These are phyloP conservation scores for Ascochyta clinopodiicola DNA, from an alignment of 2,329 filamentous ascomycete species.

Conservation along the genomic window DNA sequence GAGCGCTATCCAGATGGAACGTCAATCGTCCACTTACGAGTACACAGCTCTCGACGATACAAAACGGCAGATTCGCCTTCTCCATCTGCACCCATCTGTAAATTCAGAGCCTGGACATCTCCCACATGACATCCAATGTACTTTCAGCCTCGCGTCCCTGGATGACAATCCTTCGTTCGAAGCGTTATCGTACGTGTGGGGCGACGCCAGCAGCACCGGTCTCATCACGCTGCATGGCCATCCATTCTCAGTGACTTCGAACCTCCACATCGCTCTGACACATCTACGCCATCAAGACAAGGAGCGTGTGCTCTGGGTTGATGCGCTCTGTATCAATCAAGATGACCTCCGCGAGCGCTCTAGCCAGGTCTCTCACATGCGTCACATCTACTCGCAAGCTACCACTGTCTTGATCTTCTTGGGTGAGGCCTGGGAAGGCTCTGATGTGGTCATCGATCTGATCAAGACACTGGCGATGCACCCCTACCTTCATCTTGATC, in stretches of 20 bases:
- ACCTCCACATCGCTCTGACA: conserved; percentile 20
- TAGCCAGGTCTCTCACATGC: conserved; percentile 28
- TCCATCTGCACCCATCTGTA: neutral
- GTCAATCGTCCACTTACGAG: neutral
- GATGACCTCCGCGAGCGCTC: conserved; percentile 17
- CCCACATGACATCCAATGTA: neutral
- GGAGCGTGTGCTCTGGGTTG: conserved; percentile 20
- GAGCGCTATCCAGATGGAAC: neutral
- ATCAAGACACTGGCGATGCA: neutral
- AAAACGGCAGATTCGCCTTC: neutral
- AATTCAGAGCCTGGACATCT: neutral
- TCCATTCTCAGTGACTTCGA: conserved; percentile 16
- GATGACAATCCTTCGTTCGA: neutral
- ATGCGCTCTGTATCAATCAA: conserved; percentile 33
- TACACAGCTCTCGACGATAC: neutral
- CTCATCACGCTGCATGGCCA: conserved; percentile 8
- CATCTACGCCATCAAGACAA: conserved; percentile 16
- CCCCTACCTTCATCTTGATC: neutral
- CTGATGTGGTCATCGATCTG: neutral
- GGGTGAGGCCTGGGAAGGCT: neutral
- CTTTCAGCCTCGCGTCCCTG: conserved; percentile 2
- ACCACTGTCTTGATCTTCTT: neutral
- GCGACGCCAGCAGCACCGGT: conserved; percentile 1
- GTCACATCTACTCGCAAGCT: conserved; percentile 18
- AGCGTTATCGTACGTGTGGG: conserved; percentile 28